These are phyloP conservation scores for Leccinum aurantiacum DNA, from an alignment of 768 basidiomycete species.

Conservation along the genomic window DNA sequence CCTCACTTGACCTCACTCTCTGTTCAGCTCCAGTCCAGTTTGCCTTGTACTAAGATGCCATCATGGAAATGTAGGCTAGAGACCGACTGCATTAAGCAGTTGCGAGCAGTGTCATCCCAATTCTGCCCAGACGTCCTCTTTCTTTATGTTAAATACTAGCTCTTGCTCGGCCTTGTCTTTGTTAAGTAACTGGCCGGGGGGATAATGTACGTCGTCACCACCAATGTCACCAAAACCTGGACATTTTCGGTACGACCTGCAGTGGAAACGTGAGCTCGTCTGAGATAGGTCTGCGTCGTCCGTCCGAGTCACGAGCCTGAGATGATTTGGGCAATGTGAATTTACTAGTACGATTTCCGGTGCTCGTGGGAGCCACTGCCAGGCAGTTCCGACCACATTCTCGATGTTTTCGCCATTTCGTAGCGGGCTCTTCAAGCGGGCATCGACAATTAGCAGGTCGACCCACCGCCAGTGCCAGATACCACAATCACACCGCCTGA, in stretches of 20 bases:
- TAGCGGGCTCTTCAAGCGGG: constrained; percentile 8
- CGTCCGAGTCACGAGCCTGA: no score
- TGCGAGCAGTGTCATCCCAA: no score
- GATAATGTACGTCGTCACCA: constrained; percentile 84
- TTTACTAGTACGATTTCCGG: no score
- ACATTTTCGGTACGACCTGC: constrained; percentile 36
- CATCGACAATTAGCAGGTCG: constrained; percentile 8
- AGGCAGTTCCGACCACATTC: background rate
- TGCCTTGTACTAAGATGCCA: no score
- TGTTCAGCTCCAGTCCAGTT: no score
- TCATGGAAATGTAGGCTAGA: no score
- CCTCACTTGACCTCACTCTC: no score
- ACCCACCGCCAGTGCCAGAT: constrained; percentile 7
- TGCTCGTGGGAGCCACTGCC: background rate
- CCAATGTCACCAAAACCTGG: constrained; percentile 57
- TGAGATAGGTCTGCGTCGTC: background rate
- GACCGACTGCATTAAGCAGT: no score
- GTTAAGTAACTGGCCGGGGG: constrained; percentile 85
- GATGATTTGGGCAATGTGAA: no score
- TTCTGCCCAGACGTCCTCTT: constrained; percentile 40
- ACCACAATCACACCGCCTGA: constrained; percentile 9
- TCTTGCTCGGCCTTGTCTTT: constrained; percentile 98
- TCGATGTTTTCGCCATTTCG: constrained; percentile 25
- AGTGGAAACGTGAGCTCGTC: constrained; percentile 10
- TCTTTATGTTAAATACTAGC: constrained; percentile 94